Conservation (phyloP, 805 yeast species). For the Zygoascus flipseniorum region DNA sequence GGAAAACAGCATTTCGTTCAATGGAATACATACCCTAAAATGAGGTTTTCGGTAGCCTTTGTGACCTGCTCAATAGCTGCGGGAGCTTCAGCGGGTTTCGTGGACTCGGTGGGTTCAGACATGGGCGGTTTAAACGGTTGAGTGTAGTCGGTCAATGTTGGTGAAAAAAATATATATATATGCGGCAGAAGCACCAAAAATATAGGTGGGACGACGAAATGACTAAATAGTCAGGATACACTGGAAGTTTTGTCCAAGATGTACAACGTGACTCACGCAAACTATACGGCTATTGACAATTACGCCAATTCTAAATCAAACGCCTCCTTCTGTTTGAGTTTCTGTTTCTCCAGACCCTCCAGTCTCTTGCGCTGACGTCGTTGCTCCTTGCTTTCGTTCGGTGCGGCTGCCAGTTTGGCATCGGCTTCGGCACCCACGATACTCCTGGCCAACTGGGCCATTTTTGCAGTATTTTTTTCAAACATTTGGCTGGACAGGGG, state of each 20-base stretch:
- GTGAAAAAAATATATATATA: neutral
- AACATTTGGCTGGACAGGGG: conserved; percentile 54
- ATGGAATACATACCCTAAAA: conserved; percentile 1
- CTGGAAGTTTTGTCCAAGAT: no score
- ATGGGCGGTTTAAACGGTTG: neutral
- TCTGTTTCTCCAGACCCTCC: conserved; percentile 16
- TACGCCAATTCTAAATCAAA: no score
- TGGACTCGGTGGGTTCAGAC: neutral
- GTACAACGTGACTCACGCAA: no score
- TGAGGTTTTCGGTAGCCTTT: neutral
- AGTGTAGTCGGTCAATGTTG: neutral
- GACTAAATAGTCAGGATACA: no score
- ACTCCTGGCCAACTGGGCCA: conserved; percentile 34
- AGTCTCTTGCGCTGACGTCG: conserved; percentile 15
- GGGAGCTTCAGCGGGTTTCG: neutral
- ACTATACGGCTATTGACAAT: no score
- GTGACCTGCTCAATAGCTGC: neutral
- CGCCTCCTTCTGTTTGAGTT: neutral
- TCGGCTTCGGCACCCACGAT: conserved; percentile 1
- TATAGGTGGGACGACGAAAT: no score
- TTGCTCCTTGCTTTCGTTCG: conserved; percentile 17
- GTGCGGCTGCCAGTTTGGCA: neutral
- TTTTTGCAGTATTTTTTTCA: conserved; percentile 52
- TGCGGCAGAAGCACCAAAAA: no score
- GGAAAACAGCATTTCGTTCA: neutral